Conservation (phyloP, 208 protist species). For the Leishmania turanica region DNA sequence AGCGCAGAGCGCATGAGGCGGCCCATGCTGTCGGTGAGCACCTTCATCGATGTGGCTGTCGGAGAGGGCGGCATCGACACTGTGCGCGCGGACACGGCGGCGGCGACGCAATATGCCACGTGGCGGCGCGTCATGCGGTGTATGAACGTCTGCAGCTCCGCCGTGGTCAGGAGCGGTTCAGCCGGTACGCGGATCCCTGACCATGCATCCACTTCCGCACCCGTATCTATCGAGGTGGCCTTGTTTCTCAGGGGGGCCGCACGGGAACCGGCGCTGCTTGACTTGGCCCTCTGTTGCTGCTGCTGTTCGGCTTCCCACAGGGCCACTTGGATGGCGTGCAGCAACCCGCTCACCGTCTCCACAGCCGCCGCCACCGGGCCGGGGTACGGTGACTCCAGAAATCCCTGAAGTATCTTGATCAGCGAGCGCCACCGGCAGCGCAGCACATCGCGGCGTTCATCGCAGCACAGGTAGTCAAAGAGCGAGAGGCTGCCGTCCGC, state of each 20-base stretch:
- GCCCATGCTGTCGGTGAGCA: neutral
- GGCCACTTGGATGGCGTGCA: constrained; percentile 41
- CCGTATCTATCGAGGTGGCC: neutral
- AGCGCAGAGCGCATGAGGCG: constrained; percentile 21
- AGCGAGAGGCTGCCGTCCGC: constrained; percentile 5
- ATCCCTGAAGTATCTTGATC: constrained; percentile 41
- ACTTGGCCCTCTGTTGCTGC: constrained; percentile 8
- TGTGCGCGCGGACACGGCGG: constrained; percentile 25
- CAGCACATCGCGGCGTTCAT: constrained; percentile 38
- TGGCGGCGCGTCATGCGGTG: constrained; percentile 49
- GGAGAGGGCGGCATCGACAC: constrained; percentile 9
- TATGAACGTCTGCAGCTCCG: constrained; percentile 48
- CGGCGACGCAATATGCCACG: constrained; percentile 41
- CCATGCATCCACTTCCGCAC: constrained; percentile 3
- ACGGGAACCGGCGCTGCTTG: neutral
- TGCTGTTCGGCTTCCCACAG: constrained; percentile 21
- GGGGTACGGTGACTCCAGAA: constrained; percentile 49
- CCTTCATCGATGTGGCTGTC: neutral
- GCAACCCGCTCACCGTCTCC: constrained; percentile 47
- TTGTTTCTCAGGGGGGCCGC: neutral
- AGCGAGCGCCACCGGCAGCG: constrained; percentile 46
- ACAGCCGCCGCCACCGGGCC: constrained; percentile 56
- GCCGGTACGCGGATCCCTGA: constrained; percentile 28
- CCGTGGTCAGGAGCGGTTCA: constrained; percentile 35
- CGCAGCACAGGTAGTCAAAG: constrained; percentile 40